Evolutionary conservation across 2,329 filamentous ascomycete genomes (phyloP), one percentile per base, ranked within the genome.

Genomic region (Hymenoscyphus fructigenus): DNA sequence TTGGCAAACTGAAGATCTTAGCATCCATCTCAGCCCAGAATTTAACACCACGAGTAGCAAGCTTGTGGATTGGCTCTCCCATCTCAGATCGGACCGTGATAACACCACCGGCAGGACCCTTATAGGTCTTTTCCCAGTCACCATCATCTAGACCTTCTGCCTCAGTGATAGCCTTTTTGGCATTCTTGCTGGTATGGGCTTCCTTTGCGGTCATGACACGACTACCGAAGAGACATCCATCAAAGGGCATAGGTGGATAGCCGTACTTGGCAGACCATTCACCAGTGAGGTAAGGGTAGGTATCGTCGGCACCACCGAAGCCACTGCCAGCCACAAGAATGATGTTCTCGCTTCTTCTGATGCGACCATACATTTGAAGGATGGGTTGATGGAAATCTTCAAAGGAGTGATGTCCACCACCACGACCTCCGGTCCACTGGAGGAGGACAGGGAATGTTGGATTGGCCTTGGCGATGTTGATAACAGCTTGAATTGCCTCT

Each of bases 21-120:
- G 96, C 87, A 75, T 99, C 95, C 93, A 99, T 97, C 81, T 99
- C 96, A 59, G 93, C 90, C 95, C 95, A 99, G 83, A 99, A 97
- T 62, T 87, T 83, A 58, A 99, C 93, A 85, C 95, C 95, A 65
- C 96, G 91, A 59, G 95, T 99, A 17, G 95, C 96, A 66, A 99
- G 87, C 83, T 99, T 99, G 83, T 99, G 95, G 68, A 99, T 99
- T 5, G 95, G 96, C 83, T 99, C 95, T 57, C 95, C 96, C 96
- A 99, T 99, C 80, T 99, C 95, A 1, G 95, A 99, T 69, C 93
- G 88, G 59, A 99, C 95, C 32, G 95, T 99, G 73, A 99, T 94
- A 68, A 99, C 88, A 76, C 95, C 95, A 73, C 95, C 95, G 64
- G 93, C 91, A 29, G 93, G 85, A 20, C 91, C 92, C 81, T 94